A percentile compares a stretch with the other conserved stretches of the same genome.
phyloP scores from a whole-genome alignment of 2,329 filamentous ascomycete genomes.

The Corynespora cassiicola region DNA sequence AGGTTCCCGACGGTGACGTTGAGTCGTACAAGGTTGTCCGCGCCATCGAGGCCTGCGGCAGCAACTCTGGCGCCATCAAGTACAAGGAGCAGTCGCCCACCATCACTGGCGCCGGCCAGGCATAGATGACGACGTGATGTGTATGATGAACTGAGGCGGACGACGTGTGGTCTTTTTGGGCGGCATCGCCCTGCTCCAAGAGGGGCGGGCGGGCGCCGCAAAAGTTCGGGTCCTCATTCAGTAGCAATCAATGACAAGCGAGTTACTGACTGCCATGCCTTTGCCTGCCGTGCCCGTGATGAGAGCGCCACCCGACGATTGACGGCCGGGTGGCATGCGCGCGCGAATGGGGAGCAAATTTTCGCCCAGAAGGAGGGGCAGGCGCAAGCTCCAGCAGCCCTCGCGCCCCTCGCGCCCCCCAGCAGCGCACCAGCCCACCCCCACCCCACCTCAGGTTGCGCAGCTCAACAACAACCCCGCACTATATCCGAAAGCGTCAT shows the following conservation, averaged over 20 bases:
- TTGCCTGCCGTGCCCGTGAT: too few species aligned
- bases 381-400: too few species aligned
- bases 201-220: constrained; percentile 3
- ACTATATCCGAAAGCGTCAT: constrained; percentile 21
- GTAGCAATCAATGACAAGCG: constrained; percentile 27
- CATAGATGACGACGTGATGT: constrained; percentile 40
- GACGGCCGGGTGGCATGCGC: too few species aligned
- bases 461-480: constrained; percentile 29
- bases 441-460: constrained; percentile 20
- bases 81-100: constrained; percentile 59
- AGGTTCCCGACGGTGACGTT: constrained; percentile 64
- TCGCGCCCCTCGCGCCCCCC: too few species aligned
- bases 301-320: too few species aligned
- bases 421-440: too few species aligned
- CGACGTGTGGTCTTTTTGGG: not conserved
- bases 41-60: constrained; percentile 66
- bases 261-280: constrained; percentile 17
- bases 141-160: constrained; percentile 1
- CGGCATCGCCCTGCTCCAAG: constrained; percentile 11
- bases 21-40: constrained; percentile 62
- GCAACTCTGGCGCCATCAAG: constrained; percentile 60
- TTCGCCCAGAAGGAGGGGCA: constrained; percentile 26
- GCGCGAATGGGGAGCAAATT: too few species aligned
- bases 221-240: constrained; percentile 16
- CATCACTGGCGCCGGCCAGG: constrained; percentile 59